Conservation (phyloP, 768 basidiomycete genomes). For the Tylopilus sp. region DNA sequence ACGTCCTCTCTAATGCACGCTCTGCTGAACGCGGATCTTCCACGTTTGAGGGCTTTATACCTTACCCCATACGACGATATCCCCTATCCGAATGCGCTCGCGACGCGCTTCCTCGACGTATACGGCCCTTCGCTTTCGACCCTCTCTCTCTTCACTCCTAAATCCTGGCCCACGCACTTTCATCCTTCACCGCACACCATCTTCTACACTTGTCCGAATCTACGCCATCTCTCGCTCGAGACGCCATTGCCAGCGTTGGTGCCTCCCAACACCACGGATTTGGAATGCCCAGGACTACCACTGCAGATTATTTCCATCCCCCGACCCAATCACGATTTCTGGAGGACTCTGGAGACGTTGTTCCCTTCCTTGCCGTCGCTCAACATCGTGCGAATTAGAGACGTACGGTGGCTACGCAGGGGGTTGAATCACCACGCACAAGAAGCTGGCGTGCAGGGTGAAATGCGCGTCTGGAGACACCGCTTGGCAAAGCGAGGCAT, state of each 20-base stretch:
- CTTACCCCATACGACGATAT: conserved; percentile 74
- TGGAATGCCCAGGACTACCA: conserved; percentile 32
- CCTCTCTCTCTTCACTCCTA: conserved; percentile 65
- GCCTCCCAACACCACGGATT: conserved; percentile 23
- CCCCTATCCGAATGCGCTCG: conserved; percentile 53
- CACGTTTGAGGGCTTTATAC: conserved; percentile 57
- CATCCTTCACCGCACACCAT: conserved; percentile 52
- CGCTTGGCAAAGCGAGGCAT: conserved; percentile 57
- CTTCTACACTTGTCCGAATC: conserved; percentile 47
- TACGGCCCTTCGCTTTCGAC: conserved; percentile 61
- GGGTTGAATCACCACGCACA: conserved; percentile 65
- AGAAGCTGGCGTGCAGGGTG: conserved; percentile 75
- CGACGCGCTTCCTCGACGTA: conserved; percentile 52
- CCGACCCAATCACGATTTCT: conserved; percentile 61
- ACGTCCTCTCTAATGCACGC: conserved; percentile 59
- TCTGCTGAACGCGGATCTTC: conserved; percentile 58
- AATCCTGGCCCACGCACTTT: conserved; percentile 60
- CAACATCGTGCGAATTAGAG: conserved; percentile 54
- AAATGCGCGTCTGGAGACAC: conserved; percentile 71
- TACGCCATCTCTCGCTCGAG: conserved; percentile 73
- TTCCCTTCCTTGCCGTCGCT: conserved; percentile 58
- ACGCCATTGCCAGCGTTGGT: conserved; percentile 55
- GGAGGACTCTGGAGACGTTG: conserved; percentile 50
- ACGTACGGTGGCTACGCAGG: conserved; percentile 68
- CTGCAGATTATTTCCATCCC: conserved; percentile 73